These are phyloP conservation scores for Moniliophthora roreri DNA, from an alignment of 1,284 basidiomycete genomes.

Conservation along the genomic window DNA sequence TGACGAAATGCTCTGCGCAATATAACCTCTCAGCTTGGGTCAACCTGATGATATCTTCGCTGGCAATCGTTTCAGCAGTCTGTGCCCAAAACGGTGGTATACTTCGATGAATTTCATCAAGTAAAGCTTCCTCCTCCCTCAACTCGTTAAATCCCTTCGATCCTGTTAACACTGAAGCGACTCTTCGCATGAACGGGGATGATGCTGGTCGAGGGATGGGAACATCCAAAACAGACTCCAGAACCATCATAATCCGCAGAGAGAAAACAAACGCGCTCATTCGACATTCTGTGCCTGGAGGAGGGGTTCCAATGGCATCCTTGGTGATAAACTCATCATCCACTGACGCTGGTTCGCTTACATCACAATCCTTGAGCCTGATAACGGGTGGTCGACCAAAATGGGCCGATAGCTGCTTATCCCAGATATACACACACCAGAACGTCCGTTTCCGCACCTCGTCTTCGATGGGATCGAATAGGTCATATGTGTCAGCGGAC, in stretches of 20 bases:
- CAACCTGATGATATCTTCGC: constrained; percentile 82
- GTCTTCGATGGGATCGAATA: constrained; percentile 85
- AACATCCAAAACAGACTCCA: constrained; percentile 77
- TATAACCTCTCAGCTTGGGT: constrained; percentile 85
- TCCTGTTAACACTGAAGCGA: constrained; percentile 54
- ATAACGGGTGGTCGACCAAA: constrained; percentile 87
- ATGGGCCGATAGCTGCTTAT: constrained; percentile 83
- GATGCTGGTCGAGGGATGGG: constrained; percentile 63
- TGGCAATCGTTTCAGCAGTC: constrained; percentile 76
- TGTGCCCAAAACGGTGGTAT: constrained; percentile 81
- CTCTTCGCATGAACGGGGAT: constrained; percentile 62
- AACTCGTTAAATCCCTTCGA: constrained; percentile 62
- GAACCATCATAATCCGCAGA: constrained; percentile 77
- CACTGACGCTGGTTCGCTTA: constrained; percentile 78
- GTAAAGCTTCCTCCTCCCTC: constrained; percentile 73
- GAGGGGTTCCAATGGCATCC: constrained; percentile 68
- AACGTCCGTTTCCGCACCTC: constrained; percentile 90
- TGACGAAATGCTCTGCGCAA: constrained; percentile 81
- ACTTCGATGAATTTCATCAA: constrained; percentile 75
- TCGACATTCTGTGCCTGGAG: constrained; percentile 68
- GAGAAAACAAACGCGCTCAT: constrained; percentile 79
- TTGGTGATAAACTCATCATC: constrained; percentile 86
- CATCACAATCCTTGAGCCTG: constrained; percentile 83
- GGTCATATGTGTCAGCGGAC: constrained; percentile 83
- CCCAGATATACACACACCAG: constrained; percentile 94